phyloP scores from a whole-genome alignment of 306 rosid species.

The Vicia faba region DNA sequence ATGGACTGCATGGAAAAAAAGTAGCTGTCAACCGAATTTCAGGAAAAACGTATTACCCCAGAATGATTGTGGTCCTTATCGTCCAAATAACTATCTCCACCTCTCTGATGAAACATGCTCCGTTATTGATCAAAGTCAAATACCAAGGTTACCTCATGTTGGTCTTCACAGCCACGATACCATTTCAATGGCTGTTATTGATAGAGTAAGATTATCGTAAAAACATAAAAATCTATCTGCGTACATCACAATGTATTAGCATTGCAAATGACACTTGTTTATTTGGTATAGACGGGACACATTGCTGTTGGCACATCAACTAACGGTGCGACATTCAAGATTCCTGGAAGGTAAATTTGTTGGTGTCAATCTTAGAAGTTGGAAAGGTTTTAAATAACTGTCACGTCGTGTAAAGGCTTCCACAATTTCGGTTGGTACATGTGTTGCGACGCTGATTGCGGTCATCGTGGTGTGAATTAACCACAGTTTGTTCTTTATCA shows the following conservation, averaged over 20 bases:
- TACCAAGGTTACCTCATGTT: slow-evolving; percentile 49
- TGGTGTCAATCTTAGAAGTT: slow-evolving; percentile 7
- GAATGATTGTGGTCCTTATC: slow-evolving; percentile 77
- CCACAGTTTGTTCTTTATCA: no score
- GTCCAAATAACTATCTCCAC: slow-evolving; percentile 40
- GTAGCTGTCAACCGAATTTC: slow-evolving; percentile 86
- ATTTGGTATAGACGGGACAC: slow-evolving; percentile 66
- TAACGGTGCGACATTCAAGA: slow-evolving; percentile 92
- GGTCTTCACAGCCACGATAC: slow-evolving; percentile 85
- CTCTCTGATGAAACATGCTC: slow-evolving; percentile 47
- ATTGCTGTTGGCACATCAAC: slow-evolving; percentile 95
- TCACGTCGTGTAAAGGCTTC: no score
- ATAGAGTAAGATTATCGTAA: slow-evolving; percentile 55
- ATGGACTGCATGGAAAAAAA: slow-evolving; percentile 78
- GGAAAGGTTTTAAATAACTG: not conserved
- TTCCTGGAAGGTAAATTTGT: slow-evolving; percentile 85
- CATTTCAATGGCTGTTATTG: slow-evolving; percentile 90
- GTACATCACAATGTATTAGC: not conserved
- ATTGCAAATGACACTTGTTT: slow-evolving; percentile 26
- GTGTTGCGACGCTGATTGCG: no score
- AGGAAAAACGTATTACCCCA: slow-evolving; percentile 67
- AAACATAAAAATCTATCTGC: not conserved
- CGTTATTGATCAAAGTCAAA: slow-evolving; percentile 26
- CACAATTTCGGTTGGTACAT: no score
- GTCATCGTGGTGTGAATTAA: no score